Base-by-base conservation (phyloP, 306 rosid genomes). In the Pterocarpus santalinus region DNA sequence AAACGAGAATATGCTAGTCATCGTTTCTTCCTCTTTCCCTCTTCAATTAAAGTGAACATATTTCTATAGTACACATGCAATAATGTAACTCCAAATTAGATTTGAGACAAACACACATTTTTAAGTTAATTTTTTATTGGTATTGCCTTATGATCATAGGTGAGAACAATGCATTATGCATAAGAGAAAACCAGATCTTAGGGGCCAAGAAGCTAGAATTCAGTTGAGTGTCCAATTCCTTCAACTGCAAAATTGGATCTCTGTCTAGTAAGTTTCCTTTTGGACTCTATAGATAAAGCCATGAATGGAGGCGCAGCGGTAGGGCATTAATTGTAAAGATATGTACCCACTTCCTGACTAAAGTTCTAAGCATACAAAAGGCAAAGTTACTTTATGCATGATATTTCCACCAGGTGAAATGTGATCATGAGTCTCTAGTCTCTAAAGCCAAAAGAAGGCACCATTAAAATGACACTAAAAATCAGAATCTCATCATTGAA, bases 401-500 rank as follows among this genome's bases (percentile, higher is more conserved):
- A 22, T 22, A 43, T 43, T 43, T 5, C 41, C 5, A 38, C 41
- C 41, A 38, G 41, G 41, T 38, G 47, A 43, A 2, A 4, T 3
- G 4, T 14, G 16, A 51, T 47, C 41, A 38, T 47, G 53, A 13
- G n/a, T 16, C 0, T 5, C 28, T 22, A 22, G 28, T 44, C 70
- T 76, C 77, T 72, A 67, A 68, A 14, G 52, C 28, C 58, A 39
- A 28, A 57, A 22, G 12, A 64, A 49, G 28, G 65, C 6, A 43
- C 57, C 16, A 32, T 39, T 17, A 12, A n/a, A 60, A 46, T 69
- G 16, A 35, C 52, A 83, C 64, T 44, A 44, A 77, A 17, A 70
- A 57, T 28, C 76, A 65, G 60, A 78, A 72, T 55, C 8, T 64
- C 81, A 80, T 62, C 46, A 5, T 13, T 43, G 77, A 61, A 61